Percentiles rank a stretch among this genome's conserved stretches.
These are phyloP conservation scores for Mallotus nudiflorus DNA, from an alignment of 345 rosid species.

Conservation along the genomic window DNA sequence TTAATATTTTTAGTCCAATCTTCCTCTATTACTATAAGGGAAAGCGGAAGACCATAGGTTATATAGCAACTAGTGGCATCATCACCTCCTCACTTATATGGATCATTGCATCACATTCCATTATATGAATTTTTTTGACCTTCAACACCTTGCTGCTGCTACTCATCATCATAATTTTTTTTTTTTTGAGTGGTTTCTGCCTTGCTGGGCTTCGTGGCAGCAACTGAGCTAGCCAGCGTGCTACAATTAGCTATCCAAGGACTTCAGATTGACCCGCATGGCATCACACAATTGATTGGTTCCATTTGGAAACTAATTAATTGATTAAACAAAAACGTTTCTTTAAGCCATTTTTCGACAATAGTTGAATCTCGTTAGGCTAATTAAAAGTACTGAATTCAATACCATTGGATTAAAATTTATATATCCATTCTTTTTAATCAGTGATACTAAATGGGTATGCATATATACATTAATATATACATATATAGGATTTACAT, in stretches of 20 bases:
- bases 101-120: constrained; percentile 27
- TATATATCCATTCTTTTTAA: no score
- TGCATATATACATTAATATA: no score
- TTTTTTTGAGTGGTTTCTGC: neutral
- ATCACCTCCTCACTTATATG: constrained; percentile 2
- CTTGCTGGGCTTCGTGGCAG: constrained; percentile 15
- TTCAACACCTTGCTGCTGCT: neutral
- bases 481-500: no score
- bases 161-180: neutral
- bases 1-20: neutral
- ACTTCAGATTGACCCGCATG: constrained; percentile 16
- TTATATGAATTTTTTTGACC: constrained; percentile 7
- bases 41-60: constrained; percentile 9
- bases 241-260: constrained; percentile 4
- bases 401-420: no score
- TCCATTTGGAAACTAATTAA: neutral
- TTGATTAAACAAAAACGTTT: neutral
- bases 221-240: constrained; percentile 22
- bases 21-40: neutral
- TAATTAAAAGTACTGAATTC: no score
- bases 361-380: no score
- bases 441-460: no score
- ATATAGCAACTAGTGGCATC: constrained; percentile 6
- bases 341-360: no score
- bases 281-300: constrained; percentile 1